A percentile compares a stretch with the other conserved stretches of the same genome.
Conservation (phyloP, 306 rosid genomes). For the Senna siamea region DNA sequence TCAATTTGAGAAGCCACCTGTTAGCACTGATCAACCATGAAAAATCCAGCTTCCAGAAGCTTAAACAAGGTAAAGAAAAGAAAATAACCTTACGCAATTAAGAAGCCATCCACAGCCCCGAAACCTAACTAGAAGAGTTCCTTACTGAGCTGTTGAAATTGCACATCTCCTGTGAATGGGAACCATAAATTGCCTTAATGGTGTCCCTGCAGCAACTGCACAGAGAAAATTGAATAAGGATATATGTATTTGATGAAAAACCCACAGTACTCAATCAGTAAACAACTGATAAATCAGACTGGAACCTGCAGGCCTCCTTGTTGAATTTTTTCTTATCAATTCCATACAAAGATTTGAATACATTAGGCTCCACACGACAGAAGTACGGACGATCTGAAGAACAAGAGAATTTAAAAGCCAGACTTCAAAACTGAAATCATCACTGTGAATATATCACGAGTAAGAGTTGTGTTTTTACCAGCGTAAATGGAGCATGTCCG, state of each 20-base stretch:
- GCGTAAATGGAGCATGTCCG: constrained; percentile 85
- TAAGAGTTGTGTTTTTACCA: constrained; percentile 46
- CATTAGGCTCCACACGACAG: constrained; percentile 80
- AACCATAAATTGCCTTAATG: constrained; percentile 75
- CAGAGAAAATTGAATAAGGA: constrained; percentile 24
- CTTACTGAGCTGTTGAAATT: constrained; percentile 60
- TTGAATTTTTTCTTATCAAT: constrained; percentile 67
- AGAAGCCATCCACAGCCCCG: constrained; percentile 28
- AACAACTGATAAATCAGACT: not conserved
- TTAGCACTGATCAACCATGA: constrained; percentile 1
- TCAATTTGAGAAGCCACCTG: not conserved
- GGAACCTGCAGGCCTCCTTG: constrained; percentile 92
- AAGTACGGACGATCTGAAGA: constrained; percentile 87
- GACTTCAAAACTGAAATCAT: constrained; percentile 11
- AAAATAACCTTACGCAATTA: constrained; percentile 35
- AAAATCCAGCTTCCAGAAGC: too few relatives aligned
- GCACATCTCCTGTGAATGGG: constrained; percentile 68
- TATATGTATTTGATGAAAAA: too few relatives aligned
- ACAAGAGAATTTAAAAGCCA: not conserved
- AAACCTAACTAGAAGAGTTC: constrained; percentile 42
- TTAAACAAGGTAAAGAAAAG: not conserved
- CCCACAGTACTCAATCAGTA: not conserved
- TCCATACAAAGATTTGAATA: constrained; percentile 67
- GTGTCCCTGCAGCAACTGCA: constrained; percentile 84
- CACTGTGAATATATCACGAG: constrained; percentile 1